Evolutionary conservation across 2,329 filamentous ascomycete species (phyloP), one percentile per base, ranked within the genome.

Genomic region (Hypocrella siamensis): DNA sequence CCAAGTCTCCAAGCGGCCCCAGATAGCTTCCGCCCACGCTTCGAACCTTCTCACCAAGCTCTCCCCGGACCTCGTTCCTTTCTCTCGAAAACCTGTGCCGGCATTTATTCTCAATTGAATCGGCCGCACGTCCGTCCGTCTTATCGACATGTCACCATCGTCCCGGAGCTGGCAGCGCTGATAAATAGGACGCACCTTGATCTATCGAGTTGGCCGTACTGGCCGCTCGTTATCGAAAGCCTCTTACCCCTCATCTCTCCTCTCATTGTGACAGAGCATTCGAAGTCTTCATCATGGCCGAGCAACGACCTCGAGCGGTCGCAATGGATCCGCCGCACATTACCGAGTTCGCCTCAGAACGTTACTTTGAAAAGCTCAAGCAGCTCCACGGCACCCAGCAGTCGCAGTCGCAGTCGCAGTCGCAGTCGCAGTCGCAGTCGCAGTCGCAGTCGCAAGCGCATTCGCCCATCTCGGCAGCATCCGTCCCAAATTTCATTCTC

Each of bases 261-360:
- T n/a, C n/a, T n/a, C n/a, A n/a, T n/a, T n/a, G n/a, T n/a, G n/a
- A n/a, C n/a, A n/a, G n/a, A n/a, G n/a, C n/a, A n/a, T n/a, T n/a
- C n/a, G n/a, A n/a, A n/a, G n/a, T n/a, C n/a, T 28, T 35, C 40
- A 44, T 28, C 42, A 57, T 58, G 54, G 44, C 53, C 36, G 47
- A 53, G 39, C 41, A 42, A 31, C 42, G 43, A 32, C 40, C 43
- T 31, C 44, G 43, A 28, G 43, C 45, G 39, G 32, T 28, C 32
- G 51, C 52, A 46, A 74, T 75, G 70, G 72, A 76, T 40, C 69
- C 67, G 45, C 61, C 65, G 42, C 71, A 75, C 40, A 61, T 73
- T 38, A 75, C 72, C 37, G 73, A 78, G 50, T 78, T 78, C 53
- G 73, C 70, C 38, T 78, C 73, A 28, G 61, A 69, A 51, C 67